phyloP scores from a whole-genome alignment of 305 asterid species.

The Fraxinus angustifolia region DNA sequence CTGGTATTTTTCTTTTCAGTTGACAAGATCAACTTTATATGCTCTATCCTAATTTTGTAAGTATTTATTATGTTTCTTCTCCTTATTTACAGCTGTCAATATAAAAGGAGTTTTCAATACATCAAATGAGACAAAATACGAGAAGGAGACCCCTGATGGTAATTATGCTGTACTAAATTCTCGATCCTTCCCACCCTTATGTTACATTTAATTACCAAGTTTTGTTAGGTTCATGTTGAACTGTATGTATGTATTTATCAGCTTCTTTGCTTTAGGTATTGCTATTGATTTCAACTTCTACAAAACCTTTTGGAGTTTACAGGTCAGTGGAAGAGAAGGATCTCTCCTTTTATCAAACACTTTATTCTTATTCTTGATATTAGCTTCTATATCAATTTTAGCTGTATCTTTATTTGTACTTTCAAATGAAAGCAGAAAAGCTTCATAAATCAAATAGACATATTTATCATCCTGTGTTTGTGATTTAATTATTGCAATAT shows the following conservation, averaged over 20 bases:
- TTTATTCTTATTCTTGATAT: not conserved
- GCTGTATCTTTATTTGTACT: conserved; percentile 14
- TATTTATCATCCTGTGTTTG: conserved; percentile 3
- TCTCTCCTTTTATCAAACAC: not conserved
- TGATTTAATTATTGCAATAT: not conserved
- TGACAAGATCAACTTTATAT: conserved; percentile 1
- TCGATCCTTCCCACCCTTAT: not conserved
- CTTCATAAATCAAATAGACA: not conserved
- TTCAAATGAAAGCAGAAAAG: conserved; percentile 10
- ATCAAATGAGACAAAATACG: conserved; percentile 91
- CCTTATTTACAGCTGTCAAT: conserved; percentile 72
- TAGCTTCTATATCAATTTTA: not conserved
- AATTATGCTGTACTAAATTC: conserved; percentile 20
- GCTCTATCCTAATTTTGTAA: not conserved
- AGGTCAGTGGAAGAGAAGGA: conserved; percentile 50
- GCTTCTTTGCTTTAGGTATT: conserved; percentile 55
- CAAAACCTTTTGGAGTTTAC: conserved; percentile 96
- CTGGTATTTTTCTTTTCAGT: conserved; percentile 48
- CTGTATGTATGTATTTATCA: conserved; percentile 14
- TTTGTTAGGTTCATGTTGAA: conserved; percentile 7
- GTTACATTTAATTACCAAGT: conserved; percentile 10
- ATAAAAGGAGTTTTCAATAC: conserved; percentile 95
- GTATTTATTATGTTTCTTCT: conserved; percentile 22
- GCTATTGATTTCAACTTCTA: conserved; percentile 91
- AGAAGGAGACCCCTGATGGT: conserved; percentile 86